These are phyloP conservation scores for Taphrina populina DNA, from an alignment of 1,139 yeast species.

Conservation along the genomic window DNA sequence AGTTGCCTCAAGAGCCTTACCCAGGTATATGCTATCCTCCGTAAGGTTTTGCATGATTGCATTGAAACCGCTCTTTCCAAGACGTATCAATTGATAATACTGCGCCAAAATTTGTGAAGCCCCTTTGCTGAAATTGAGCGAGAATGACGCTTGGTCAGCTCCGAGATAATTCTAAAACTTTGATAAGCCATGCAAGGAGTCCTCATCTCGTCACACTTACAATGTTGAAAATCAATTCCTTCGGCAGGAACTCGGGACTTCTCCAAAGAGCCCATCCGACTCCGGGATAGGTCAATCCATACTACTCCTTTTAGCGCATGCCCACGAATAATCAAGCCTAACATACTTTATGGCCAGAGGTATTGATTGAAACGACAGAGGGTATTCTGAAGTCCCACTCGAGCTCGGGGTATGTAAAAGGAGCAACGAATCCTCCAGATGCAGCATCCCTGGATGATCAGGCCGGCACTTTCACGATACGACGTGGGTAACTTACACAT, in stretches of 20 bases:
- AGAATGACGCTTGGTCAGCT: conserved; percentile 82
- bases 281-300: conserved; percentile 79
- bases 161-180: conserved; percentile 63
- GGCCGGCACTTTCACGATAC: too few species aligned
- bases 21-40: conserved; percentile 66
- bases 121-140: conserved; percentile 81
- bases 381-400: conserved; percentile 62
- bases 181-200: too few species aligned
- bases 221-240: conserved; percentile 69
- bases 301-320: conserved; percentile 77
- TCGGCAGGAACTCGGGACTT: conserved; percentile 62
- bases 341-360: conserved; percentile 80
- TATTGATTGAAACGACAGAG: conserved; percentile 78
- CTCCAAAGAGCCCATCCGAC: conserved; percentile 91
- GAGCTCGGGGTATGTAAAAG: conserved; percentile 45
- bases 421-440: conserved; percentile 67
- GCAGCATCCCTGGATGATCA: conserved; percentile 73
- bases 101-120: conserved; percentile 89
- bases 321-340: too few species aligned
- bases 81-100: conserved; percentile 71
- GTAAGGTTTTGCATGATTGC: conserved; percentile 62
- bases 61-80: conserved; percentile 70
- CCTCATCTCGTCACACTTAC: not conserved
- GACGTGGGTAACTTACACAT: conserved; percentile 94
- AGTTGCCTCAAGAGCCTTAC: conserved; percentile 63